phyloP scores from a whole-genome alignment of 2,329 filamentous ascomycete species.

The Aspergillus pseudonomiae region DNA sequence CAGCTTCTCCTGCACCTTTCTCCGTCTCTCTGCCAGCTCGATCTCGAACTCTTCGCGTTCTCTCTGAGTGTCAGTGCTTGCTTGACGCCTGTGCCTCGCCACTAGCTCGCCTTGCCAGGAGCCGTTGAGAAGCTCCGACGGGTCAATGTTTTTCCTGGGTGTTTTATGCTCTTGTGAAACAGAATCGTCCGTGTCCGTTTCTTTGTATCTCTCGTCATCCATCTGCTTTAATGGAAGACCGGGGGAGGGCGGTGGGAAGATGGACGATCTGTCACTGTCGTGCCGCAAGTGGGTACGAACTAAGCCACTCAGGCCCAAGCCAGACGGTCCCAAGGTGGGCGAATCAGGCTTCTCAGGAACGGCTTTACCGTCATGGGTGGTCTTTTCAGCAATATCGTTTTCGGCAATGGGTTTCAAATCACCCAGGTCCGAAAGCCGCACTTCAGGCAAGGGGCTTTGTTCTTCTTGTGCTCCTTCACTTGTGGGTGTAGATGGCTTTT shows the following conservation, averaged over 20 bases:
- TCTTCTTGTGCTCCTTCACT: conserved; percentile 24
- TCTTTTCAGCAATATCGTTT: conserved; percentile 25
- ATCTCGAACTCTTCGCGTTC: conserved; percentile 53
- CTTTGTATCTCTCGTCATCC: conserved; percentile 22
- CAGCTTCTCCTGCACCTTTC: conserved; percentile 52
- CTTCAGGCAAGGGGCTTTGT: conserved; percentile 37
- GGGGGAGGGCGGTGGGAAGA: conserved; percentile 62
- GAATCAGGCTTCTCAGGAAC: conserved; percentile 61
- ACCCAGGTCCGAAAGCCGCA: conserved; percentile 40
- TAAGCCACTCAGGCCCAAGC: conserved; percentile 72
- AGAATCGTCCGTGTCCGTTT: neutral
- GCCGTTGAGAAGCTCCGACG: conserved; percentile 16
- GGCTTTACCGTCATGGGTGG: conserved; percentile 11
- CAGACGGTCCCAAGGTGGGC: conserved; percentile 71
- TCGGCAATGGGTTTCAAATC: conserved; percentile 47
- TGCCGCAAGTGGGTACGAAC: conserved; percentile 82
- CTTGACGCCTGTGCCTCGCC: conserved; percentile 45
- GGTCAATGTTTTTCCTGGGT: conserved; percentile 2
- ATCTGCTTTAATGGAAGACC: conserved; percentile 37
- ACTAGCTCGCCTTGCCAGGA: conserved; percentile 55
- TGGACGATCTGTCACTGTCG: conserved; percentile 78
- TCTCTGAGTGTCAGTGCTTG: conserved; percentile 52
- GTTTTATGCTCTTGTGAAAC: neutral
- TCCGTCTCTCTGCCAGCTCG: conserved; percentile 52
- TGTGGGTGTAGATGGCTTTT: conserved; percentile 33